phyloP scores from a whole-genome alignment of 495 filamentous ascomycete genomes.

The Penicillium lividum region DNA sequence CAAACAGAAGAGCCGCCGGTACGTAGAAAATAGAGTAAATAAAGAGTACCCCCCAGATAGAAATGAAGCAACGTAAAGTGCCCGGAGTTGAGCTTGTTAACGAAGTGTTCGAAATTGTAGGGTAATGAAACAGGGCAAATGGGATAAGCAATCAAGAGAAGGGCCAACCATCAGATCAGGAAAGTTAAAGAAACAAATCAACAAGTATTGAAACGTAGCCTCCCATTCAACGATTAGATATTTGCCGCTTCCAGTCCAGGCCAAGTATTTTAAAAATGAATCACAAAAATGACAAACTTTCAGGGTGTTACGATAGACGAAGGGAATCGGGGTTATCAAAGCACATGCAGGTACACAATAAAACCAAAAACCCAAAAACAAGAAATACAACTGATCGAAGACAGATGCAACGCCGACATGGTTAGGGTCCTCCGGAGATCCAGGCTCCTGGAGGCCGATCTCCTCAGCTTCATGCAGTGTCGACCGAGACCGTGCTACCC shows the following conservation, averaged over 20 bases:
- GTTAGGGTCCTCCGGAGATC: background rate
- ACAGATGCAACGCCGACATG: constrained; percentile 5
- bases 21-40: too few relatives aligned
- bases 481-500: background rate
- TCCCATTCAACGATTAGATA: background rate
- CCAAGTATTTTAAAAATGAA: background rate
- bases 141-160: background rate
- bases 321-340: background rate
- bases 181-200: background rate
- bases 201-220: background rate
- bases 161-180: background rate
- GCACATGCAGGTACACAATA: constrained; percentile 4
- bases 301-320: background rate
- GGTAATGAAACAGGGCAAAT: background rate
- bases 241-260: background rate
- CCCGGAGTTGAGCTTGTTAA: background rate
- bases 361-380: background rate
- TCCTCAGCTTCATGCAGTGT: background rate
- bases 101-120: background rate
- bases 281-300: background rate
- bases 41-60: too few relatives aligned
- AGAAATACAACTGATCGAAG: background rate
- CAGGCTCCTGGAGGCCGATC: background rate
- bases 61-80: background rate
- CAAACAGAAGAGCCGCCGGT: background rate